Evolutionary conservation across 1,139 yeast genomes (phyloP), one percentile per base, ranked within the genome.

Genomic region (Blastobotrys aristatus): DNA sequence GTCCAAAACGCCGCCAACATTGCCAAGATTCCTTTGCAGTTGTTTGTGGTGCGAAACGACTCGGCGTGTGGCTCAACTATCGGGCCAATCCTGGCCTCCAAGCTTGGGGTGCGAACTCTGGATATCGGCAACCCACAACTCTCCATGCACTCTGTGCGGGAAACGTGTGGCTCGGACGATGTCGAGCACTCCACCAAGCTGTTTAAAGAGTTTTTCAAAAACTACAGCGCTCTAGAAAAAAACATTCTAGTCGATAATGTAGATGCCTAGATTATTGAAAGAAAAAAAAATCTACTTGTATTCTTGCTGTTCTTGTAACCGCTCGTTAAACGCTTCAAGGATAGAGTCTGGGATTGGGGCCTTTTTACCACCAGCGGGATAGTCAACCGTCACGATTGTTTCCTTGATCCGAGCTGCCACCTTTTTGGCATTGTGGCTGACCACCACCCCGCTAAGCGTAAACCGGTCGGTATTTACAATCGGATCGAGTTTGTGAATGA

Each of bases 11-110:
- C 85, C 45, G 97, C 95, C 3, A 75, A 81, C 47, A 62, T 62
- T 37, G 82, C 80, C 3, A 70, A 77, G 54, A 82, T 84, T 14
- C 72, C 73, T 18, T 55, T 70, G 46, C 74, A 70, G 56, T 50
- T 89, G 50, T 89, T 92, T 70, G 97, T 90, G 27, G 95, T 85
- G 22, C 77, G 94, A 52, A 92, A 92, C 63, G 96, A 86, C 59
- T 82, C 95, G 1, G 87, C 97, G 2, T 92, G 97, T 68, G 98
- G 98, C 1, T 84, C 96, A 2, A 92, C 98, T 1, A 92, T 92
- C 60, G 98, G 98, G 1, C 97, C 98, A 21, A 84, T 89, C 64
- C 71, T 92, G 52, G 83, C 96, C 29, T 84, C 96, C 3, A 85
- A 85, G 59, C 75, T 92, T 43, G 98, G 98, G 45, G 76, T 92